Conservation (phyloP, 2,329 filamentous ascomycete species). For the Colletotrichum tropicicola region DNA sequence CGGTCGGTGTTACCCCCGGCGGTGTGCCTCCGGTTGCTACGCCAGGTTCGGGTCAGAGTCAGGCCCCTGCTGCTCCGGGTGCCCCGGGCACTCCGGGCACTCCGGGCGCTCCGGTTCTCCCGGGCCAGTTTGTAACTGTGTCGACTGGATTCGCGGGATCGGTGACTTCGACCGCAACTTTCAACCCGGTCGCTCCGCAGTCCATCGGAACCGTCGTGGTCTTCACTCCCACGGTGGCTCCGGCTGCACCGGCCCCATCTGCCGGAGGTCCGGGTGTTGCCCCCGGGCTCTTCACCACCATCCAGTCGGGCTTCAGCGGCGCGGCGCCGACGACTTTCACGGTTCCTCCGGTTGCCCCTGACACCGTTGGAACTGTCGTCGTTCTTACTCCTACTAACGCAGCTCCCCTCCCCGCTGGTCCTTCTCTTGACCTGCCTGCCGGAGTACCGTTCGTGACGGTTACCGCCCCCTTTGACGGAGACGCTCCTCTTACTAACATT, state of each 20-base stretch:
- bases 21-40: background rate
- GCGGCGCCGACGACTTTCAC: slow-evolving; percentile 18
- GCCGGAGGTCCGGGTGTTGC: background rate
- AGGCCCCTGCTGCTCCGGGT: background rate
- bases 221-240: background rate
- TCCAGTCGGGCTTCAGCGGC: slow-evolving; percentile 18
- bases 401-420: background rate
- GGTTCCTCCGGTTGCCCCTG: background rate
- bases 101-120: background rate
- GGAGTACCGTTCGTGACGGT: slow-evolving; percentile 3
- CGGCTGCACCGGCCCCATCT: background rate
- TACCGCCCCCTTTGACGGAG: background rate
- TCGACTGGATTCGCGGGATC: background rate
- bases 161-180: background rate
- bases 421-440: background rate
- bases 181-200: background rate
- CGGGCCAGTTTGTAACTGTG: background rate
- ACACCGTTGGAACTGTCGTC: slow-evolving; percentile 8
- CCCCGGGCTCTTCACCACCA: slow-evolving; percentile 6
- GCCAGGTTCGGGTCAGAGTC: background rate
- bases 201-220: background rate
- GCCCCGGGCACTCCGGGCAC: too few relatives aligned
- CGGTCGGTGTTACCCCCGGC: background rate
- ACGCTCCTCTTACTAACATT: background rate
- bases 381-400: slow-evolving; percentile 22